These are phyloP conservation scores for Herpetomonas tarakana DNA, from an alignment of 208 protist species.

Conservation along the genomic window DNA sequence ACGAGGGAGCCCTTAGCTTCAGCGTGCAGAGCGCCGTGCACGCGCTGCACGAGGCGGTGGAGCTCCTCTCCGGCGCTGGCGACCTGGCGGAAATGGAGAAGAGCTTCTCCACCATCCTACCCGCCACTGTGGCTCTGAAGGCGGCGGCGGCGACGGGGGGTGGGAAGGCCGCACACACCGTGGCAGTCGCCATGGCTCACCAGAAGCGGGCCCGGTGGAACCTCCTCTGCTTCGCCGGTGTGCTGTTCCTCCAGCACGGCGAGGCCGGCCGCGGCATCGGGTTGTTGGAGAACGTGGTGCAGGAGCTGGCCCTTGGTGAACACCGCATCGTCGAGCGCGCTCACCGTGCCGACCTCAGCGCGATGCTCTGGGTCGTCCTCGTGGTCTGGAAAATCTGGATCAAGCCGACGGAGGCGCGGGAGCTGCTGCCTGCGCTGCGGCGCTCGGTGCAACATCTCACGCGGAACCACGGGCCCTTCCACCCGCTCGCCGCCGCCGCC, in stretches of 20 bases:
- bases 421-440: conserved; percentile 28
- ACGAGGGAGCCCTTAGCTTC: neutral
- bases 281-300: conserved; percentile 33
- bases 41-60: conserved; percentile 32
- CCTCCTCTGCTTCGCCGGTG: conserved; percentile 33
- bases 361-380: conserved; percentile 39
- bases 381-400: conserved; percentile 26
- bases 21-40: conserved; percentile 8
- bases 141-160: conserved; percentile 5
- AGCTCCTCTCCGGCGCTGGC: conserved; percentile 29
- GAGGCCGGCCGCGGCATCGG: conserved; percentile 26
- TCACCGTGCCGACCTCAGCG: conserved; percentile 31
- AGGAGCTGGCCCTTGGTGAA: conserved; percentile 47
- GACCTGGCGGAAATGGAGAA: conserved; percentile 44
- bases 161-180: conserved; percentile 5
- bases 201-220: conserved; percentile 51
- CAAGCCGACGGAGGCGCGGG: conserved; percentile 22
- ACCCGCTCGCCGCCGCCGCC: conserved; percentile 32
- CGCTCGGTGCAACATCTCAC: conserved; percentile 31
- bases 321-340: conserved; percentile 31
- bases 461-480: conserved; percentile 34
- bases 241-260: conserved; percentile 30
- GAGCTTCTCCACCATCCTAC: conserved; percentile 31
- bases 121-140: conserved; percentile 9
- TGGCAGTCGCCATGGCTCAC: conserved; percentile 11